A percentile compares a stretch with the other conserved stretches of the same genome.
Evolutionary conservation across 176 grass and related monocot genomes (phyloP).

Genomic region (Alloteropsis semialata): DNA sequence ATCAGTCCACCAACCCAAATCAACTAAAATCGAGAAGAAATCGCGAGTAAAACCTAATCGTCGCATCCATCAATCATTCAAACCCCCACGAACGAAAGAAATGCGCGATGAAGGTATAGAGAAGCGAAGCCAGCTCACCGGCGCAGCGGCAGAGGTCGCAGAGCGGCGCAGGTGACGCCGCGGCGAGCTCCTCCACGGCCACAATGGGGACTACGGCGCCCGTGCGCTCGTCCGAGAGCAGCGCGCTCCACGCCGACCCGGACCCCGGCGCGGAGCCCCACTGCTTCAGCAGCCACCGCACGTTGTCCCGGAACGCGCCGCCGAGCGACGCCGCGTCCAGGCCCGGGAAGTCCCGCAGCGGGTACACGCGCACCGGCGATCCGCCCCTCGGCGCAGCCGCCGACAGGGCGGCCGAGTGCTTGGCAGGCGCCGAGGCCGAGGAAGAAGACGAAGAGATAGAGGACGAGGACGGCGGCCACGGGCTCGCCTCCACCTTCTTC

Average conservation of each 20-base stretch:
- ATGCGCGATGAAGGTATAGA: background rate
- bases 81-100: background rate
- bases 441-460: conserved; percentile 19
- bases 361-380: conserved; percentile 42
- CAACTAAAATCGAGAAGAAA: background rate
- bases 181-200: conserved; percentile 60
- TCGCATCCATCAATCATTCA: background rate
- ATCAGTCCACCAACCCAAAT: background rate
- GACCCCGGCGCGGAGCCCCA: conserved; percentile 32
- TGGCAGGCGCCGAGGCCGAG: background rate
- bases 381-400: conserved; percentile 11
- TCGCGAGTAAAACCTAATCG: conserved; percentile 14
- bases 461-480: background rate
- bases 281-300: conserved; percentile 48
- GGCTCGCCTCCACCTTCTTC: background rate
- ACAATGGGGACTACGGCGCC: conserved; percentile 47
- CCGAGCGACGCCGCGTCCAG: conserved; percentile 39
- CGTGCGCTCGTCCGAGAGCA: conserved; percentile 59
- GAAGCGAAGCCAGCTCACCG: conserved; percentile 40
- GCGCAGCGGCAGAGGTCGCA: conserved; percentile 65
- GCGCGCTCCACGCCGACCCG: conserved; percentile 42
- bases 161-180: conserved; percentile 42
- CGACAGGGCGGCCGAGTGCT: background rate
- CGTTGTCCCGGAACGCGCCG: conserved; percentile 72
- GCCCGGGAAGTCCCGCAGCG: conserved; percentile 62